Base-by-base conservation (phyloP, 768 basidiomycete genomes). In the Austroboletus eburneus region DNA sequence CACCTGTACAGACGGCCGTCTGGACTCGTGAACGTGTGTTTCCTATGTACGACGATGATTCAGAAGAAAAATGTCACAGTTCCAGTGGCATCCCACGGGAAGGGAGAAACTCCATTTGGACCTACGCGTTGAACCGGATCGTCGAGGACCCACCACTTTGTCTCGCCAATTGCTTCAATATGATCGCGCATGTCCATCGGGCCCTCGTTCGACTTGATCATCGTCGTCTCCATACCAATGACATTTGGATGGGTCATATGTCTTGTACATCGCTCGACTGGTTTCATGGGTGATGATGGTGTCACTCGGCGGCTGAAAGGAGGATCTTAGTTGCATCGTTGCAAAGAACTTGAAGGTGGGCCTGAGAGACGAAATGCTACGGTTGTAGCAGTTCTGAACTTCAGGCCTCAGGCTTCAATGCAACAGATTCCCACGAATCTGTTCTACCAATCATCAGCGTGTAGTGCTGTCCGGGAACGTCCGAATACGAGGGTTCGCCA, bases 1-100 rank as follows among this genome's bases (percentile, higher is more conserved):
- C 68, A 71, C 10, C 59, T 49, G 29, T 68, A 69, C 33, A 61
- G 53, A n/a, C 39, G 51, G 7, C 62, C 63, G 43, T 70, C 67
- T 10, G 51, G 63, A 0, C 66, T 65, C 5, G 43, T 58, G 42
- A 70, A 71, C 3, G 60, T 51, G 13, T 50, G 54, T 21, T 57
- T 49, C 1, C 55, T 58, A 42, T 34, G 14, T 5, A 27, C 7
- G 12, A 6, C n/a, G n/a, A 12, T 27, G 7, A 27, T 6, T 27
- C 12, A 12, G 13, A 29, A 29, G 7, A 29, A 29, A 29, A 29
- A 29, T 7, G 29, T 29, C 29, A 29, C 29, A 7, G 13, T n/a
- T n/a, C 13, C 13, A 7, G 29, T 7, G 5, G 20, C 13, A 56
- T 32, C 14, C 64, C 62, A 39, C 48, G 52, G 0, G 35, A 21